Conservation (phyloP, 108 stramenopile genomes). For the Cylindrotheca closterium region DNA sequence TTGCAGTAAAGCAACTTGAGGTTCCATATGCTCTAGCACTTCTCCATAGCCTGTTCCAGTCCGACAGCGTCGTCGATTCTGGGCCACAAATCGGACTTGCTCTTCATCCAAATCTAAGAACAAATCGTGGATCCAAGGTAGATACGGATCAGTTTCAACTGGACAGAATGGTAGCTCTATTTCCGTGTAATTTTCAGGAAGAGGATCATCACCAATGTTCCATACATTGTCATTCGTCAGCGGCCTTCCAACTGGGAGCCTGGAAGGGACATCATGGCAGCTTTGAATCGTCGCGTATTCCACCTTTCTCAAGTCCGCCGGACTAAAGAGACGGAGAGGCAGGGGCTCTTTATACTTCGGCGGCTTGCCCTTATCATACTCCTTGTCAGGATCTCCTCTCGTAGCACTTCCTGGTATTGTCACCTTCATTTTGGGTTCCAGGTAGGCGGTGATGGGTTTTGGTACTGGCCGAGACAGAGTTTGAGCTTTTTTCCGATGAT, state of each 20-base stretch:
- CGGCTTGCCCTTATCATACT: conserved; percentile 42
- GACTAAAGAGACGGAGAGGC: conserved; percentile 52
- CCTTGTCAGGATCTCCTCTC: conserved; percentile 30
- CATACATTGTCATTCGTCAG: conserved; percentile 38
- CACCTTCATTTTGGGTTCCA: conserved; percentile 13
- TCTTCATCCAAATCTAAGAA: conserved; percentile 74
- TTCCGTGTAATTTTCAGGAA: conserved; percentile 33
- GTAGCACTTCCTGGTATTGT: conserved; percentile 44
- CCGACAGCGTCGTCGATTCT: conserved; percentile 77
- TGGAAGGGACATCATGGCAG: conserved; percentile 62
- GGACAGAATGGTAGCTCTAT: conserved; percentile 61
- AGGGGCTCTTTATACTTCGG: conserved; percentile 56
- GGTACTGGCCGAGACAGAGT: too few species aligned
- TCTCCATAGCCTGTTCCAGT: conserved; percentile 35
- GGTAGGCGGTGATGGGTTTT: conserved; percentile 1
- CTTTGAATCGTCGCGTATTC: conserved; percentile 35
- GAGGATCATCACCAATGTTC: conserved; percentile 53
- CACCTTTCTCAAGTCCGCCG: conserved; percentile 36
- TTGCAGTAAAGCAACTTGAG: conserved; percentile 82
- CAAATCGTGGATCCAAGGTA: conserved; percentile 91
- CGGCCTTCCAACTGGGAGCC: conserved; percentile 51
- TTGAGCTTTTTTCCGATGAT: too few species aligned
- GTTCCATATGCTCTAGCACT: conserved; percentile 50
- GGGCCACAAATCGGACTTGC: conserved; percentile 75
- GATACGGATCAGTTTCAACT: conserved; percentile 75